phyloP scores from a whole-genome alignment of 1,284 basidiomycete genomes.

The Fomitopsis betulina region DNA sequence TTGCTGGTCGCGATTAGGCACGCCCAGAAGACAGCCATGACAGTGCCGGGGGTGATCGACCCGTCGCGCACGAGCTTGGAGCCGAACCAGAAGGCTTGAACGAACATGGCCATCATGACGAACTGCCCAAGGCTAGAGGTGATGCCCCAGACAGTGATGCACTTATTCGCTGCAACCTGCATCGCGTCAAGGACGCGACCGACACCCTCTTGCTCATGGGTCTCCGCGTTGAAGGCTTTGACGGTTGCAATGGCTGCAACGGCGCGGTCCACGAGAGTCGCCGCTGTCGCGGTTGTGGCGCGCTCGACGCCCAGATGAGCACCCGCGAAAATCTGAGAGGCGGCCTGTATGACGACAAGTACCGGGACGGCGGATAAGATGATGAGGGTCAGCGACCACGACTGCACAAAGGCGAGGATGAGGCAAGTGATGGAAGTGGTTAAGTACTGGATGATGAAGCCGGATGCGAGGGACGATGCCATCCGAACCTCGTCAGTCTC shows the following conservation, averaged over 20 bases:
- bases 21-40: slow-evolving; percentile 97
- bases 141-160: slow-evolving; percentile 75
- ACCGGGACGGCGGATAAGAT: slow-evolving; percentile 89
- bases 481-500: slow-evolving; percentile 93
- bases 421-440: slow-evolving; percentile 80
- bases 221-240: slow-evolving; percentile 91
- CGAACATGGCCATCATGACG: slow-evolving; percentile 88
- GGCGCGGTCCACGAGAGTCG: slow-evolving; percentile 78
- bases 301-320: slow-evolving; percentile 73
- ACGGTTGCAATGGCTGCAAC: slow-evolving; percentile 84
- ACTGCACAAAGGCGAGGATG: slow-evolving; percentile 76
- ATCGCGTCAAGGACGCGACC: slow-evolving; percentile 42
- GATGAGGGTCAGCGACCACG: slow-evolving; percentile 85
- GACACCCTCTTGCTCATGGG: slow-evolving; percentile 54
- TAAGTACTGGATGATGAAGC: slow-evolving; percentile 76
- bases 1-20: slow-evolving; percentile 86
- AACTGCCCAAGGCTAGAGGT: slow-evolving; percentile 72
- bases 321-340: slow-evolving; percentile 67
- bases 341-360: slow-evolving; percentile 68
- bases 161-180: slow-evolving; percentile 44
- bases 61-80: slow-evolving; percentile 79
- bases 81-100: slow-evolving; percentile 97
- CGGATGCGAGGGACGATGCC: slow-evolving; percentile 76
- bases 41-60: slow-evolving; percentile 64
- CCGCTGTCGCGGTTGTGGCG: slow-evolving; percentile 61